Conservation (phyloP, 2,329 filamentous ascomycete species). For the Graphilbum fragrans region DNA sequence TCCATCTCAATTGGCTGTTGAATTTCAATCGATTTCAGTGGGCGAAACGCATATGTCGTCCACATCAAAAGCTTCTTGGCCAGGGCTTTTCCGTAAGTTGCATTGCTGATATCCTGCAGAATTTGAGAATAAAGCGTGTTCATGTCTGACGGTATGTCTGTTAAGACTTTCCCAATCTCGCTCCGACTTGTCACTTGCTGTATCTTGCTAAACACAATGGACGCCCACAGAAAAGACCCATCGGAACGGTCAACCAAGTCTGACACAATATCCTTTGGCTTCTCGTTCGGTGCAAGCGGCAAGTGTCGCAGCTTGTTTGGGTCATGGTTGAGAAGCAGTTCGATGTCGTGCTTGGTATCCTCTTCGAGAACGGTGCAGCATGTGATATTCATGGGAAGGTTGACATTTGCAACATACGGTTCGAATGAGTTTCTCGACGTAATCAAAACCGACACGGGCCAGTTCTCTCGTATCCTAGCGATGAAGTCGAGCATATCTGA, state of each 20-base stretch:
- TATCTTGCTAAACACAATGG: conserved; percentile 15
- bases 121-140: conserved; percentile 16
- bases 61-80: conserved; percentile 16
- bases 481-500: conserved; percentile 15
- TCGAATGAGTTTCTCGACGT: conserved; percentile 14
- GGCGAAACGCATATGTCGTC: conserved; percentile 14
- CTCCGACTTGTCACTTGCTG: conserved; percentile 13
- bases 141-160: conserved; percentile 16
- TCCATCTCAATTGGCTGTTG: conserved; percentile 15
- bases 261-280: not conserved
- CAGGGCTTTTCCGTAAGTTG: conserved; percentile 13
- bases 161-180: conserved; percentile 14
- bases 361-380: conserved; percentile 13
- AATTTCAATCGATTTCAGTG: conserved; percentile 14
- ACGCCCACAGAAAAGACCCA: conserved; percentile 20
- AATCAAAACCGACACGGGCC: conserved; percentile 15
- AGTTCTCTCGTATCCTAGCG: conserved; percentile 11
- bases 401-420: not conserved
- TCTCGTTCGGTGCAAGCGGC: conserved; percentile 3
- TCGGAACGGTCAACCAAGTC: conserved; percentile 14
- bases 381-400: conserved; percentile 7
- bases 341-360: conserved; percentile 14
- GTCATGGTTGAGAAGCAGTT: conserved; percentile 12
- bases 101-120: conserved; percentile 12
- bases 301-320: conserved; percentile 3